Conservation (phyloP, 768 basidiomycete genomes). For the Epithele typhae region DNA sequence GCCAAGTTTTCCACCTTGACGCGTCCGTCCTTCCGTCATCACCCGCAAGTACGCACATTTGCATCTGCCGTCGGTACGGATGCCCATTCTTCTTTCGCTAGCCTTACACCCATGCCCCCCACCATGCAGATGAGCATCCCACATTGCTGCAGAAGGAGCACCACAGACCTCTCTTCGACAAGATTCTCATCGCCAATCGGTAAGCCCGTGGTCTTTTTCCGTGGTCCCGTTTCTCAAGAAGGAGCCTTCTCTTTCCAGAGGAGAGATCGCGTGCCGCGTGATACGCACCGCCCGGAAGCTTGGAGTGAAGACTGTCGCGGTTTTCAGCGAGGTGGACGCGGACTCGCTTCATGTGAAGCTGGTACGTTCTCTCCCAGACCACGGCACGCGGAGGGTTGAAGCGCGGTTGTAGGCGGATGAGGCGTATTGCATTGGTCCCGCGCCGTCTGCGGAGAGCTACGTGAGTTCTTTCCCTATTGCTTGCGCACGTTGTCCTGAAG, state of each 20-base stretch:
- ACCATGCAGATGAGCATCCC: too few relatives aligned
- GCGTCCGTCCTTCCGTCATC: too few relatives aligned
- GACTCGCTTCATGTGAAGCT: conserved; percentile 78
- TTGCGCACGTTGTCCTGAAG: too few relatives aligned
- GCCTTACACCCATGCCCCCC: too few relatives aligned
- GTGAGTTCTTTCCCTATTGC: conserved; percentile 40
- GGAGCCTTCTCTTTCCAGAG: too few relatives aligned
- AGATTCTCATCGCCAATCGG: conserved; percentile 92
- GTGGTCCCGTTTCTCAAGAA: too few relatives aligned
- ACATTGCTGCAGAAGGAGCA: too few relatives aligned
- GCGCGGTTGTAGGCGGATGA: conserved; percentile 44
- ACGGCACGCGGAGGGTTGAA: neutral
- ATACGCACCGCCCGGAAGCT: conserved; percentile 86
- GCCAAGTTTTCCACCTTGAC: too few relatives aligned
- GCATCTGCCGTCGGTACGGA: too few relatives aligned
- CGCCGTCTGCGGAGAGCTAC: conserved; percentile 84
- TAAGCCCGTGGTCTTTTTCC: too few relatives aligned
- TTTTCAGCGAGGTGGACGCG: conserved; percentile 85
- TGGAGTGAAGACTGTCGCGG: conserved; percentile 88
- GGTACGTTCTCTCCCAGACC: conserved; percentile 35
- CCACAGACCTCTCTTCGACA: conserved; percentile 67
- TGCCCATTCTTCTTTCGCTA: too few relatives aligned
- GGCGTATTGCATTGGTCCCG: conserved; percentile 76
- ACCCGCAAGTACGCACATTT: too few relatives aligned
- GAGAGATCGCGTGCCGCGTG: conserved; percentile 94